Evolutionary conservation across 2,329 filamentous ascomycete genomes (phyloP).

Genomic region (Calonectria pseudoturangicola): DNA sequence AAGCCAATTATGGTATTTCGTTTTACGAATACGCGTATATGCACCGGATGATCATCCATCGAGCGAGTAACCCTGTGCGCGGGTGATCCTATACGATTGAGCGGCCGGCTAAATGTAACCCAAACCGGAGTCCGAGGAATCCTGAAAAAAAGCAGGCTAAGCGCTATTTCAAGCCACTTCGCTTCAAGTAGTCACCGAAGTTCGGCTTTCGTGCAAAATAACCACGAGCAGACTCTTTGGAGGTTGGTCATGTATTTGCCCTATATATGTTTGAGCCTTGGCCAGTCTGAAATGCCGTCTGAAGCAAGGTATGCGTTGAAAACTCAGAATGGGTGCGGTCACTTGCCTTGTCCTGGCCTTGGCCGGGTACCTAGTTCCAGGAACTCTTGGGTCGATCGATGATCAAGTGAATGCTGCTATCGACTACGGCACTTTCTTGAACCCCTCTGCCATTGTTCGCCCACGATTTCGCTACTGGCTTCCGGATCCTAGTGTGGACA

Average conservation of each 20-base stretch:
- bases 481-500: slow-evolving; percentile 31
- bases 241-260: background rate
- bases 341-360: background rate
- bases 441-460: slow-evolving; percentile 8
- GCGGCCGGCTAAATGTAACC: background rate
- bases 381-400: background rate
- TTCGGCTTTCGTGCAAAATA: background rate
- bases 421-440: slow-evolving; percentile 21
- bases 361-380: background rate
- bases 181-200: background rate
- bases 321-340: background rate
- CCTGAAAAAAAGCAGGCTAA: background rate
- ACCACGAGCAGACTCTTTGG: background rate
- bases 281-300: background rate
- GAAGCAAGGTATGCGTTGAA: too few species aligned
- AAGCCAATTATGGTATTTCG: background rate
- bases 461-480: slow-evolving; percentile 38
- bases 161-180: background rate
- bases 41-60: too few species aligned
- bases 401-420: slow-evolving; percentile 24
- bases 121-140: background rate
- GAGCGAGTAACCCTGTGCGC: too few species aligned
- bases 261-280: background rate
- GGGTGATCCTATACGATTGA: background rate
- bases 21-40: slow-evolving; percentile 1